Base-by-base conservation (phyloP, 2,329 filamentous ascomycete species). In the Colletotrichum lupini region DNA sequence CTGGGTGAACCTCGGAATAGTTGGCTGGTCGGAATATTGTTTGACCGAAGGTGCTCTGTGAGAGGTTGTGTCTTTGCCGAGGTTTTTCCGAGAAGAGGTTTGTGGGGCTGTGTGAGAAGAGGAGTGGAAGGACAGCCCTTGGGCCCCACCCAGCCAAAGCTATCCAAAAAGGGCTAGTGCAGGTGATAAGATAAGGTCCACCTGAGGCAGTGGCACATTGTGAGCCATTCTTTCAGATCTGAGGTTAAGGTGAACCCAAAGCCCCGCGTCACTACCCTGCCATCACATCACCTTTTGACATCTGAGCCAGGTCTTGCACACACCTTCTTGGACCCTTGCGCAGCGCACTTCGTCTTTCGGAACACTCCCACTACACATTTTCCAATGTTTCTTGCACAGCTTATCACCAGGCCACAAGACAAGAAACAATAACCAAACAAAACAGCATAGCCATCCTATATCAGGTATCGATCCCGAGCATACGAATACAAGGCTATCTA, bases 151-250 rank as follows among this genome's bases (percentile, higher is more conserved):
- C 16, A 37, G 42, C 53, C 11, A 46, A 5, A 73, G 67, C 71
- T 73, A 66, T 71, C 61, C 67, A 4, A 66, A 71, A 71, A 5
- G 12, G 67, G 61, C 46, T 73, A 73, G 56, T 2, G 9, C 0
- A 0, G 0, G 26, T 3, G 57, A 71, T 73, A 67, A 65, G 71
- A 73, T 73, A 73, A 73, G 60, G 6, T 12, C 60, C 67, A 42
- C 35, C 32, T 28, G 24, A 61, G 56, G 49, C 55, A 49, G 61
- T 52, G 32, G 67, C 59, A 46, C 46, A n/a, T 53, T 61, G 71
- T 73, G 71, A 56, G 30, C 71, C 49, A 61, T 73, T 73, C 71
- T 73, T 73, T 73, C 67, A 66, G 71, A 66, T 66, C 32, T 59
- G 68, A 64, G 37, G 61, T 61, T n/a, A n/a, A 61, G 16, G 55